Percentiles rank a stretch among this genome's conserved stretches.
Evolutionary conservation across 139 green algal genomes (phyloP).

Genomic region (Zygnema cylindricum): DNA sequence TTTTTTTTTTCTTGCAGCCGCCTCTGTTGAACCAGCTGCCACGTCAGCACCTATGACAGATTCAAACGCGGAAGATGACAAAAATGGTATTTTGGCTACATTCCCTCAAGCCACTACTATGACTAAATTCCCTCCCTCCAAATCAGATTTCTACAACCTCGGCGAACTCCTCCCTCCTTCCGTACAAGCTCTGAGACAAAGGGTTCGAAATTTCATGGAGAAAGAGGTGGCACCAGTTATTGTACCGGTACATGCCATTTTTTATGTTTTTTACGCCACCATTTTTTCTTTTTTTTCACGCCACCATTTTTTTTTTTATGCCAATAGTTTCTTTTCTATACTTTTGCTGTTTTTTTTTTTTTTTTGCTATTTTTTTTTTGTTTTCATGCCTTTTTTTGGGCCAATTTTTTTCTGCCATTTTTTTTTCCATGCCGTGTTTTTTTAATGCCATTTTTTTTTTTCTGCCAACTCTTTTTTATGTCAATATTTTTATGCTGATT

Average conservation of each 20-base stretch:
- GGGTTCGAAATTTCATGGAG: constrained; percentile 80
- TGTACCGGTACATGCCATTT: constrained; percentile 50
- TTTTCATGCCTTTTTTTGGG: neutral
- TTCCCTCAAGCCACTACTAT: constrained; percentile 33
- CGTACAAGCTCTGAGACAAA: constrained; percentile 71
- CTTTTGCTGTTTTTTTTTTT: too few relatives aligned
- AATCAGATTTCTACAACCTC: constrained; percentile 73
- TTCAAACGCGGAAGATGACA: neutral
- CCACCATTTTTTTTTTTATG: neutral
- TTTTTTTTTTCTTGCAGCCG: too few relatives aligned
- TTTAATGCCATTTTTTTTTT: too few relatives aligned
- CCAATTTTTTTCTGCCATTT: neutral
- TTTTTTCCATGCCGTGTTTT: neutral
- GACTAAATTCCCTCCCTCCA: constrained; percentile 20
- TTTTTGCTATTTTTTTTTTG: too few relatives aligned
- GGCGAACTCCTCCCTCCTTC: constrained; percentile 77
- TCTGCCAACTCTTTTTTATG: too few relatives aligned
- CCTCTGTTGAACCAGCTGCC: neutral
- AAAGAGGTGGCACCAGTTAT: constrained; percentile 87
- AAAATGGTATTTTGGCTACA: neutral
- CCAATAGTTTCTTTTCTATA: neutral
- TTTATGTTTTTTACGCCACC: neutral
- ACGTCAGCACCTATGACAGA: neutral
- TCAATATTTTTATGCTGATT: too few relatives aligned
- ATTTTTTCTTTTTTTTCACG: neutral